Percentiles rank a stretch among this genome's conserved stretches.
Conservation (phyloP, 2,329 filamentous ascomycete species). For the Daldinia sp. region DNA sequence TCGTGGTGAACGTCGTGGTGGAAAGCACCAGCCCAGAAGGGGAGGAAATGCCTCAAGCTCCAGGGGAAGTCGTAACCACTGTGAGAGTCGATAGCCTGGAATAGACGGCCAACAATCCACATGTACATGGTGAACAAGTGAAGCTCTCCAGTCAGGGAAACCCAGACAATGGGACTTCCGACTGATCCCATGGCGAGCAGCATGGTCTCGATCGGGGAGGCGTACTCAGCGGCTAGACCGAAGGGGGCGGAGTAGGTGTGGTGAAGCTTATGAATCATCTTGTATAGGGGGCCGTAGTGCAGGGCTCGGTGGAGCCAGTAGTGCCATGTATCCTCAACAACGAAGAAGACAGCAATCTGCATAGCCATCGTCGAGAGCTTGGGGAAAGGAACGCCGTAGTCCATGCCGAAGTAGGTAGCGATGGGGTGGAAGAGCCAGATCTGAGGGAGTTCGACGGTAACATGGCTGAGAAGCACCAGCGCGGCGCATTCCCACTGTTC, state of each 20-base stretch:
- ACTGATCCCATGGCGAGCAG: constrained; percentile 89
- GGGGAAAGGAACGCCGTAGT: constrained; percentile 90
- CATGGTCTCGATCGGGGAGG: constrained; percentile 97
- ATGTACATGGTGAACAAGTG: constrained; percentile 98
- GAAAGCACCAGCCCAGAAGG: constrained; percentile 96
- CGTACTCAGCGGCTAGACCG: constrained; percentile 95
- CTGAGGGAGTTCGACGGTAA: constrained; percentile 97
- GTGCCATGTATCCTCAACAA: constrained; percentile 97
- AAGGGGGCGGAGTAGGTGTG: constrained; percentile 99
- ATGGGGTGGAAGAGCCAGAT: constrained; percentile 99
- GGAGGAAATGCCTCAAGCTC: constrained; percentile 93
- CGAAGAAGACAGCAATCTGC: constrained; percentile 93
- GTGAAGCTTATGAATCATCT: constrained; percentile 97
- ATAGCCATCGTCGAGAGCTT: constrained; percentile 83
- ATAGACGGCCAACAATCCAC: constrained; percentile 92
- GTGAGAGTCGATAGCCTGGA: constrained; percentile 98
- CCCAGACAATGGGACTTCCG: constrained; percentile 83
- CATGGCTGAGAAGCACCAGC: constrained; percentile 92
- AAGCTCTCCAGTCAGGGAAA: constrained; percentile 81
- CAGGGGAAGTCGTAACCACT: constrained; percentile 98
- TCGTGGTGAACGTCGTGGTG: constrained; percentile 98
- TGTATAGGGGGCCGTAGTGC: constrained; percentile 96
- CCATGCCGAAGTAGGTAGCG: constrained; percentile 90
- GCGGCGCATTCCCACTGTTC: constrained; percentile 96
- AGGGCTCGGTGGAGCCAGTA: constrained; percentile 95